Evolutionary conservation across 2,329 filamentous ascomycete species (phyloP), one percentile per base, ranked within the genome.

Genomic region (Diaporthe ampelina): DNA sequence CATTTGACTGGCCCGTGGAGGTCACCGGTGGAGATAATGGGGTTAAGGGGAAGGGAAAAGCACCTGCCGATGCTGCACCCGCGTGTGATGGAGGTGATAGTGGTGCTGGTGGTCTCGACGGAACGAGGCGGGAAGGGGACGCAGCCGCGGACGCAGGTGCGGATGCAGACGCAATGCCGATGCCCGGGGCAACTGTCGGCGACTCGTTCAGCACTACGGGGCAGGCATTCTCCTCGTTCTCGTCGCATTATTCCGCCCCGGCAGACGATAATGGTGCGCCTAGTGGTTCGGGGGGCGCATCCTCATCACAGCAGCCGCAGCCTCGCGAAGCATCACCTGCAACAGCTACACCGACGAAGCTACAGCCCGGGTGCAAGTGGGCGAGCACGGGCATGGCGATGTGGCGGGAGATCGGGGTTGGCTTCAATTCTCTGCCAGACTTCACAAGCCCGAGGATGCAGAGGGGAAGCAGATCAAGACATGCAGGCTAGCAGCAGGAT

Each of bases 391-490:
- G 68, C 7, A 50, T 48, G 9, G 70, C 68, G 4, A 74, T 73
- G 57, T 70, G 73, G 43, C 17, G 32, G 15, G 45, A 26, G n/a
- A 76, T 70, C n/a, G n/a, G 29, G 0, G 35, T 63, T 24, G 74
- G 74, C 2, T 76, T 72, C 15, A 69, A 76, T n/a, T 48, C 24
- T 0, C 17, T 76, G 24, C 74, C 72, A 4, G 72, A 74, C 17
- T 76, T 76, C 37, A 59, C 48, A 11, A 61, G 43, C 29, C 59
- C 59, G 26, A n/a, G 54, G 24, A 77, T 70, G 76, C 73, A 24
- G 35, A 72, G 29, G 69, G 50, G 74, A 52, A 13, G 37, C 10
- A 24, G 29, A 17, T 35, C 17, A 15, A n/a, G 45, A n/a, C 10
- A 37, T 50, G 69, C 48, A 54, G 57, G 24, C 45, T 50, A 63